Base-by-base conservation (phyloP, 176 grass and related monocot genomes). In the Lolium rigidum region DNA sequence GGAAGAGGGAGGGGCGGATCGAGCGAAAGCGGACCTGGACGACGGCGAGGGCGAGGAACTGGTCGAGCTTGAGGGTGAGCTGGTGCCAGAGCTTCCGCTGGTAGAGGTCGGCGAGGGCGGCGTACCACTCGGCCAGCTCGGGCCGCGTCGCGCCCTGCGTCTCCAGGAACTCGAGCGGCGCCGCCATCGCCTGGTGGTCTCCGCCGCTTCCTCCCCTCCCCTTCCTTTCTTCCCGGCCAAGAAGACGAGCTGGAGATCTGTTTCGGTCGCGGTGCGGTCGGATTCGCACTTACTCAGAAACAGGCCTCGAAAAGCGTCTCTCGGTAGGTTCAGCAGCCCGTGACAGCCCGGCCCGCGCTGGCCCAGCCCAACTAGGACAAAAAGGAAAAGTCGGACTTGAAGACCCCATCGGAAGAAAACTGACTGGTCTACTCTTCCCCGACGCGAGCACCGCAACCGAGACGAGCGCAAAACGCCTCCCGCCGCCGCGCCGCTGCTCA, bases 31-130 rank as follows among this genome's bases (percentile, higher is more conserved):
- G 35, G 68, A 97, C 94, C 92, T 94, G 92, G 37, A 90, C 80
- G 49, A 94, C 90, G 76, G 90, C 80, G 26, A 97, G 90, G 79
- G 92, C 85, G 74, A 97, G 90, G 90, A 97, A 97, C 87, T 97
- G 92, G 58, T 97, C 92, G 47, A 94, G 92, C 88, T 97, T 97
- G 85, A 97, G 88, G 56, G 94, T 94, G 43, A 97, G 92, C 77
- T 97, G 94, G 88, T 92, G 91, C 94, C 92, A 97, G 10, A 97
- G 83, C 86, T 97, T 97, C 76, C 85, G 58, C 88, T 90, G 87
- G 83, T 97, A 97, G 61, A 97, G 83, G 71, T 97, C 94, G 10
- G 85, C 85, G 39, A 97, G 86, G 35, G 94, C 28, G 38, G 72
- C 83, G 58, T 94, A 94, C 92, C 94, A 97, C 22, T 97, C 94